Conservation (phyloP, 1,139 yeast genomes). For the Sugiyamaella xylanicola region DNA sequence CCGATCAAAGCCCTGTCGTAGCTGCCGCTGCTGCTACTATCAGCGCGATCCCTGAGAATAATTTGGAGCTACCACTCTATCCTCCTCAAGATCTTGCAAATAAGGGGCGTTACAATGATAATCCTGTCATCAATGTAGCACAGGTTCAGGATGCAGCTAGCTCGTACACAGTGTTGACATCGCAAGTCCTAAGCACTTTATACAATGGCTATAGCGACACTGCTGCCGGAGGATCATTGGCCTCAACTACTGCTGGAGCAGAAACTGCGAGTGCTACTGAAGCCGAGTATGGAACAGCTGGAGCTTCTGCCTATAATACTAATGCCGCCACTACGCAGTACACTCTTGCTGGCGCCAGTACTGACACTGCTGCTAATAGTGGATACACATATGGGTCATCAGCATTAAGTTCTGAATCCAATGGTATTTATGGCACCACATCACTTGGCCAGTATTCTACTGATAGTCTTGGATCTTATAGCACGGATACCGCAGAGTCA, state of each 20-base stretch:
- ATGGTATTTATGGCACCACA: no score
- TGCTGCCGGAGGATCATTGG: background rate
- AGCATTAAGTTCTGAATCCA: conserved; percentile 1
- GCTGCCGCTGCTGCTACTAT: background rate
- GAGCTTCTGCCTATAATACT: background rate
- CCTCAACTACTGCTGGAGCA: background rate
- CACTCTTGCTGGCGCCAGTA: background rate
- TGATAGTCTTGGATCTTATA: background rate
- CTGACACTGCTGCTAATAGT: background rate
- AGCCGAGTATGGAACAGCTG: background rate
- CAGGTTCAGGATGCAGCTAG: conserved; percentile 3
- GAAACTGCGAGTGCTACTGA: background rate
- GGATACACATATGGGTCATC: conserved; percentile 3
- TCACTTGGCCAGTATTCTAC: no score
- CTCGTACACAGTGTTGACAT: conserved; percentile 9
- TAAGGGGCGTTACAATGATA: conserved; percentile 7
- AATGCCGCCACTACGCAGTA: background rate
- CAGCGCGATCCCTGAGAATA: background rate
- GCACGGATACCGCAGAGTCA: background rate
- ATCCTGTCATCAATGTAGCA: conserved; percentile 13
- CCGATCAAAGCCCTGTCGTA: background rate
- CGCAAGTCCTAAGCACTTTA: conserved; percentile 10
- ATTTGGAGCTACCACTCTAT: conserved; percentile 8
- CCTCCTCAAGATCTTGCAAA: conserved; percentile 13
- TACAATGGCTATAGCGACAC: conserved; percentile 1